A percentile compares a stretch with the other conserved stretches of the same genome.
Conservation (phyloP, 2,329 filamentous ascomycete species). For the Leptodontidium sp. region DNA sequence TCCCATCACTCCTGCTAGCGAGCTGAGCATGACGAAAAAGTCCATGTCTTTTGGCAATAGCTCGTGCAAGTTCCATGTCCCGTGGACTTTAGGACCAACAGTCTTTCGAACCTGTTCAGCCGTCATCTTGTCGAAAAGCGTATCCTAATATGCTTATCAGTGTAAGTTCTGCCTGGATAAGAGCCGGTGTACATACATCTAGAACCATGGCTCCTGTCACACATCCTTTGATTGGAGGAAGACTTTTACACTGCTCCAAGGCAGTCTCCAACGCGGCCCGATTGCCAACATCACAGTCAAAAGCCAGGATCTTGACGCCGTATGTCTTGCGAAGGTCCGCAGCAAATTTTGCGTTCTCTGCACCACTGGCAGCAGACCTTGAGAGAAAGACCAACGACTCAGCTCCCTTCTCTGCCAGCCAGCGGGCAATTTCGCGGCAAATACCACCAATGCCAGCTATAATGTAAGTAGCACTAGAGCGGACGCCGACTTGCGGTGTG, state of each 20-base stretch:
- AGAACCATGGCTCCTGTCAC: slow-evolving; percentile 56
- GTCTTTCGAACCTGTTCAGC: neutral
- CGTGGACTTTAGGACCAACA: slow-evolving; percentile 46
- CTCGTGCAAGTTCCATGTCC: slow-evolving; percentile 34
- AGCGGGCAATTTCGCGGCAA: slow-evolving; percentile 32
- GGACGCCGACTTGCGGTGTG: neutral
- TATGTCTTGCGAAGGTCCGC: slow-evolving; percentile 17
- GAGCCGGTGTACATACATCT: neutral
- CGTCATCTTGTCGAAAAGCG: slow-evolving; percentile 13
- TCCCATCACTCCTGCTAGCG: slow-evolving; percentile 39
- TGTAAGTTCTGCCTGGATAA: neutral
- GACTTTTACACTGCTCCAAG: slow-evolving; percentile 38
- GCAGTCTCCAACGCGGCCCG: slow-evolving; percentile 39
- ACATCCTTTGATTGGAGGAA: slow-evolving; percentile 37
- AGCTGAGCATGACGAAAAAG: slow-evolving; percentile 52
- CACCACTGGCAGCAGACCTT: slow-evolving; percentile 27
- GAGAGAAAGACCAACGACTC: slow-evolving; percentile 40
- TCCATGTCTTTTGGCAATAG: slow-evolving; percentile 43
- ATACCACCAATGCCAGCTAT: slow-evolving; percentile 39
- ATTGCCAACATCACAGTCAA: slow-evolving; percentile 56
- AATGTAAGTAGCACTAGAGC: slow-evolving; percentile 34
- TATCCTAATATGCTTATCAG: neutral
- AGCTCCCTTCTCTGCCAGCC: slow-evolving; percentile 36
- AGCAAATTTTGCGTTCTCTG: neutral
- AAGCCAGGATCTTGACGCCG: neutral